Base-by-base conservation (phyloP, 2,329 filamentous ascomycete species). In the Diaporthe citri region DNA sequence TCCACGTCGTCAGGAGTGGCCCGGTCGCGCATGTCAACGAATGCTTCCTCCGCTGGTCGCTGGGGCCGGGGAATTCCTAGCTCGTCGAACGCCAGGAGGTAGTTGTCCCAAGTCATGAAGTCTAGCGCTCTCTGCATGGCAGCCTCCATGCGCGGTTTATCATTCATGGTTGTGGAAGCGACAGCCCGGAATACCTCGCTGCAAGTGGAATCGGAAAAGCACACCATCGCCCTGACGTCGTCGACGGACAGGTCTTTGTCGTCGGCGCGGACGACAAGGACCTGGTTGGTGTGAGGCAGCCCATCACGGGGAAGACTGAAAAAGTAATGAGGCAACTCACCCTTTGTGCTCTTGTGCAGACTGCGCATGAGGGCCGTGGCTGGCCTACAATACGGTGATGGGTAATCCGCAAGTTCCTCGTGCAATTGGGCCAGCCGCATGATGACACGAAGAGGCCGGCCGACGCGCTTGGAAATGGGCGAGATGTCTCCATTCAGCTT, bases 401-500 rank as follows among this genome's bases (percentile, higher is more conserved):
- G n/a, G n/a, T n/a, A n/a, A n/a, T n/a, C n/a, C n/a, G n/a, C n/a
- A n/a, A n/a, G n/a, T n/a, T n/a, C n/a, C 7, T 5, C 2, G 17
- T 8, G 59, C 0, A 1, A 1, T 4, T 31, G 9, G 25, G 0
- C 9, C 9, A 12, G 5, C 1, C 10, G 7, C 25, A 10, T 20
- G 25, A 46, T 5, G 12, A 66, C 2, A 9, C 60, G 60, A 0
- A 66, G 20, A 8, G 60, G 60, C 1, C 17, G 17, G 2, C 43
- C 28, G 7, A 66, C 13, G 1, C 10, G 31, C 62, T 51, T 9
- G 62, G 62, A 51, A 7, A 66, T 66, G 10, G 62, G 62, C 20
- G 62, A 51, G 6, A 66, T 51, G 3, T 12, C 3, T 51, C 28
- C 28, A n/a, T n/a, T n/a, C n/a, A n/a, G 12, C 12, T 51, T 1